Base-by-base conservation (phyloP, 2,329 filamentous ascomycete species). In the Thelonectria rubi region DNA sequence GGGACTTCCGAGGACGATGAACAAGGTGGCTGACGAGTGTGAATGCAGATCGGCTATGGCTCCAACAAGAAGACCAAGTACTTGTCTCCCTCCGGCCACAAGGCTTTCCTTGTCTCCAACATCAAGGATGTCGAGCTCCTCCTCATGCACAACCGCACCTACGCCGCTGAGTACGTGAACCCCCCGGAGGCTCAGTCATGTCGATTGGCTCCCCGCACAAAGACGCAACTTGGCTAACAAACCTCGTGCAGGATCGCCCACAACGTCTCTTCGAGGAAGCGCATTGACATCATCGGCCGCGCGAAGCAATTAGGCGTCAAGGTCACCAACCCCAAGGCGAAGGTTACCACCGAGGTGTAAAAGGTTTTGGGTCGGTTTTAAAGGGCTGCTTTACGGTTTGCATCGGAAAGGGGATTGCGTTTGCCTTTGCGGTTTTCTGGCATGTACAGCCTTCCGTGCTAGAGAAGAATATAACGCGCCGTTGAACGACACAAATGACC, bases 21-120 rank as follows among this genome's bases (percentile, higher is more conserved):
- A 15, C n/a, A 32, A 14, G 40, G 37, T 26, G 47, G 34, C 65
- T 72, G 61, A 72, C 65, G 48, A 55, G 61, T 55, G 32, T 60
- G 34, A 66, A 30, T 66, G 60, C 79, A 97, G 95, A 99, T 99
- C 81, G 95, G 95, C 78, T 99, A 94, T 82, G 94, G 95, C 75
- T 95, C 92, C 85, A 98, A 98, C 92, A 97, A 93, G 89, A 98
- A 98, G 90, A 99, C 95, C 80, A 90, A 92, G 79, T 94, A 96
- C 88, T 90, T 98, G 90, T 97, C 93, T 88, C 95, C 95, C 80
- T 97, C 93, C 76, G 95, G 95, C 85, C 94, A 98, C 91, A 98
- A 97, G 90, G 92, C 94, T 72, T 99, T 99, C 91, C 89, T 98
- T 79, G 95, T 99, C 85, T 93, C 91, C 90, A 99, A 99, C 88